Evolutionary conservation across 805 yeast species (phyloP), one percentile per base, ranked within the genome.

Genomic region (Clavispora santaluciae): DNA sequence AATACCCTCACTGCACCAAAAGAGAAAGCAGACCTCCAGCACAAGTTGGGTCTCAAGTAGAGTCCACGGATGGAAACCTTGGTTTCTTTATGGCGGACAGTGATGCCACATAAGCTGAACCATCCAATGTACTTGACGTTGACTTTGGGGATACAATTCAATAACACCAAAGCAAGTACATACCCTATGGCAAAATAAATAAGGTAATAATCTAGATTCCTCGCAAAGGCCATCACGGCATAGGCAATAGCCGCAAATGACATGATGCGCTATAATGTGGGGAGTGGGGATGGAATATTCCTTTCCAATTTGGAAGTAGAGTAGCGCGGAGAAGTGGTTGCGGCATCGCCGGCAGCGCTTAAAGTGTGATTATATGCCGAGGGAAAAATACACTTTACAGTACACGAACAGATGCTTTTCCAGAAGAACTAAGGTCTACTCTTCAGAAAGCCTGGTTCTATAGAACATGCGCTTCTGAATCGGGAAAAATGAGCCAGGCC

Each of bases 91-190:
- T 40, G 33, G 12, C 38, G 34, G 33, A 51, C 16, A 9, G 38
- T 29, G 23, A 51, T 43, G 8, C 49, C 46, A 18, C 43, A 26
- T 12, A 51, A 23, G 10, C 50, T 35, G 29, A 45, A n/a, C 55
- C 55, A 51, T n/a, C 55, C 44, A 11, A 51, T 29, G 22, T 45
- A 36, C 33, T 35, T 43, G 13, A 51, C 51, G 13, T 41, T 35
- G 18, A 51, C 24, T 13, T 28, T 45, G 8, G 55, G 55, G 3
- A 51, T 31, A 25, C 23, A 25, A 15, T 51, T 51, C 10, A 49
- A 20, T 9, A 35, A 13, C 12, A 49, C 23, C 35, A 31, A 31
- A 2, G 16, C 15, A 12, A 31, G 6, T 18, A 31, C 11, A 16
- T 35, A 35, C 16, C 5, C 38, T 9, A 22, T 16, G 22, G 26